Conservation (phyloP, 2,329 filamentous ascomycete species). For the Allantophomopsis cytisporea region DNA sequence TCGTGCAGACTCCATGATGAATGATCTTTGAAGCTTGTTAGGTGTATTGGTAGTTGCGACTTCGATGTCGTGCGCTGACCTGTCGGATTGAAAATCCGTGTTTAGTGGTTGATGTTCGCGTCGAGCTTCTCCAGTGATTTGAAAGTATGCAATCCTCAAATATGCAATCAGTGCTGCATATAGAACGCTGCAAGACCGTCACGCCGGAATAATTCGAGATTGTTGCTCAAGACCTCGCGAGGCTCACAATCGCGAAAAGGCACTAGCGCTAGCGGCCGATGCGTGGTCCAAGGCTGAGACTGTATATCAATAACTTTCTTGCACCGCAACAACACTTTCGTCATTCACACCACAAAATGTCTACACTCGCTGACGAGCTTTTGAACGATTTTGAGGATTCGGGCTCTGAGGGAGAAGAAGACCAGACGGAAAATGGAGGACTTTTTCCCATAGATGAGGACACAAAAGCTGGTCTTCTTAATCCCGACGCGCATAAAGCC, state of each 20-base stretch:
- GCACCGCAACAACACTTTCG: background rate
- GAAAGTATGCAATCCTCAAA: too few relatives aligned
- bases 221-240: too few relatives aligned
- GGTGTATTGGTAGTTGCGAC: too few relatives aligned
- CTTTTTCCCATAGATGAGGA: constrained; percentile 27
- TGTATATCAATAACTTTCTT: background rate
- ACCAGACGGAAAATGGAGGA: constrained; percentile 32
- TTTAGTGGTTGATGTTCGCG: too few relatives aligned
- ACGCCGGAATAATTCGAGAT: too few relatives aligned
- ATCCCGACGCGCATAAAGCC: constrained; percentile 16
- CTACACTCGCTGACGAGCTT: constrained; percentile 83
- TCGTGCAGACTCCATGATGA: constrained; percentile 74
- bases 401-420: constrained; percentile 60
- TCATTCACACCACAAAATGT: constrained; percentile 41
- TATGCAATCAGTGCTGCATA: too few relatives aligned
- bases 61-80: too few relatives aligned
- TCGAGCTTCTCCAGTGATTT: too few relatives aligned
- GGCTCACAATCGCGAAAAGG: too few relatives aligned
- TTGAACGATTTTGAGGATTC: constrained; percentile 84
- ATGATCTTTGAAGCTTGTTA: background rate
- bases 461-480: constrained; percentile 19
- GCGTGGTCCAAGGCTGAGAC: background rate
- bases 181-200: too few relatives aligned
- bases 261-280: background rate
- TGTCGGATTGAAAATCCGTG: too few relatives aligned